Evolutionary conservation across 2,329 filamentous ascomycete species (phyloP).

Genomic region (Dactylonectria macrodidyma): DNA sequence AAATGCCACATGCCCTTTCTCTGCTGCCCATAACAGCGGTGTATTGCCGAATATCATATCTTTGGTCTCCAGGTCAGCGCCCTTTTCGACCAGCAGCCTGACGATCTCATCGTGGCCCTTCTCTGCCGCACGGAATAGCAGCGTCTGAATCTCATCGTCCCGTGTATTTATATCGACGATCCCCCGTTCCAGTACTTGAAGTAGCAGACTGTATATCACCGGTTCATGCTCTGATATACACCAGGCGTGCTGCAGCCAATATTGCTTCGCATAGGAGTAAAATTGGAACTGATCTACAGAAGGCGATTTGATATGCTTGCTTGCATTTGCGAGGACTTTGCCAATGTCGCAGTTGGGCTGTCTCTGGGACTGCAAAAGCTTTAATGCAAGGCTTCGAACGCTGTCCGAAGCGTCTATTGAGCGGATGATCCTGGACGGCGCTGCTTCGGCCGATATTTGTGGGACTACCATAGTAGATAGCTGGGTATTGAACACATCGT

Average conservation of each 20-base stretch:
- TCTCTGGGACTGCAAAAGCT: slow-evolving; percentile 1
- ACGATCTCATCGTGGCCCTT: background rate
- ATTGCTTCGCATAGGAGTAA: background rate
- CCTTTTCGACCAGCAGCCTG: background rate
- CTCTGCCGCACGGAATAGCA: background rate
- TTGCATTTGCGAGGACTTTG: background rate
- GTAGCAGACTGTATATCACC: background rate
- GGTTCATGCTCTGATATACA: background rate
- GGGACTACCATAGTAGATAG: too few relatives aligned
- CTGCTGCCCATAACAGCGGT: background rate
- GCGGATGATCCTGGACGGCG: background rate
- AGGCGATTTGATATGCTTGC: background rate
- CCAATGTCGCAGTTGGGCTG: background rate
- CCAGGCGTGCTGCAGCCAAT: background rate
- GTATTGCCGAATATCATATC: background rate
- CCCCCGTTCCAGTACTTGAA: background rate
- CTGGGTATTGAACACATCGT: too few relatives aligned
- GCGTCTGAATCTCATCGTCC: background rate
- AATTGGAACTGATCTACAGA: background rate
- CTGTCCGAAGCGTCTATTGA: background rate
- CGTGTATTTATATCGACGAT: background rate
- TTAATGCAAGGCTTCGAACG: slow-evolving; percentile 4
- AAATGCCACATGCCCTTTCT: background rate
- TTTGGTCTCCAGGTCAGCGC: background rate
- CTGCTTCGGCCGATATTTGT: background rate